These are phyloP conservation scores for Bipolaris victoriae DNA, from an alignment of 2,329 filamentous ascomycete species.

Conservation along the genomic window DNA sequence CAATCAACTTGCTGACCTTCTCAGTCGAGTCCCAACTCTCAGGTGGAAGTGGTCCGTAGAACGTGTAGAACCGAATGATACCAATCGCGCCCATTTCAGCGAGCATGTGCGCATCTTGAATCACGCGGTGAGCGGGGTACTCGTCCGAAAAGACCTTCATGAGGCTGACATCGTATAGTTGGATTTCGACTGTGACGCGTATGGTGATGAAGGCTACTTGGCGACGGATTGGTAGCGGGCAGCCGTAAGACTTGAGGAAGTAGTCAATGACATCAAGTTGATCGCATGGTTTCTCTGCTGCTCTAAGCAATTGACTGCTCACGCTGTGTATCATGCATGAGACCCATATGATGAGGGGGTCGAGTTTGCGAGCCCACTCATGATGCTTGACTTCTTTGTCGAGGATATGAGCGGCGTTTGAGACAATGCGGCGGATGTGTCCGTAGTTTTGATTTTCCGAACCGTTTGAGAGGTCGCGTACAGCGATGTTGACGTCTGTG, in stretches of 20 bases:
- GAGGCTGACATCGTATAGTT: neutral
- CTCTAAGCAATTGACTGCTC: neutral
- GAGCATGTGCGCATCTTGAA: conserved; percentile 1
- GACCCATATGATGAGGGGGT: neutral
- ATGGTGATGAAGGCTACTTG: neutral
- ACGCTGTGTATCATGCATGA: conserved; percentile 1
- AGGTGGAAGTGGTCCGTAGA: neutral
- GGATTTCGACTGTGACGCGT: neutral
- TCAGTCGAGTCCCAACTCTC: too few species aligned
- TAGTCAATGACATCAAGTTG: neutral
- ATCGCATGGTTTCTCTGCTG: neutral
- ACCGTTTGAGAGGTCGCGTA: neutral
- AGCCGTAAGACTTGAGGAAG: neutral
- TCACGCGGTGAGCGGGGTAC: neutral
- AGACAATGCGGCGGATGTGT: conserved; percentile 2
- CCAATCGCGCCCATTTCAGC: neutral
- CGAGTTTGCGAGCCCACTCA: neutral
- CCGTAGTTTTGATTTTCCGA: neutral
- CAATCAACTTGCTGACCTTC: neutral
- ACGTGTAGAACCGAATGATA: neutral
- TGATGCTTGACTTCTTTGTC: neutral
- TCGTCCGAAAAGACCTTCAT: neutral
- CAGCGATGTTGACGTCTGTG: neutral
- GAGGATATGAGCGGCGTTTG: neutral
- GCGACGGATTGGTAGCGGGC: neutral